These are phyloP conservation scores for Camelina sativa DNA, from an alignment of 345 rosid genomes.

Conservation along the genomic window DNA sequence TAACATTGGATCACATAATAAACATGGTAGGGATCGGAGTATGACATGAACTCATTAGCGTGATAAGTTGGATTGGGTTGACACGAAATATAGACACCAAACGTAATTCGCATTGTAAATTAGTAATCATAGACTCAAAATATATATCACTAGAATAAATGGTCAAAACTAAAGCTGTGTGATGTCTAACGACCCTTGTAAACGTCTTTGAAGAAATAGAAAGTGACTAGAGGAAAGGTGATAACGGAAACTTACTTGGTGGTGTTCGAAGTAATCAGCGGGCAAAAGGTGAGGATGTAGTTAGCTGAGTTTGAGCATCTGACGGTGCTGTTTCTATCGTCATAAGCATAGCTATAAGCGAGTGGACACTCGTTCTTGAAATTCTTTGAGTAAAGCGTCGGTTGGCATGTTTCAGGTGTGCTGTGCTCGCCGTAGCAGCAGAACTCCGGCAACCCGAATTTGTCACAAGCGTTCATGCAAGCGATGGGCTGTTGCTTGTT, in stretches of 20 bases:
- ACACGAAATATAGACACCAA: too few species aligned
- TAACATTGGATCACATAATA: too few species aligned
- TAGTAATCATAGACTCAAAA: too few species aligned
- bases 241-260: constrained; percentile 12
- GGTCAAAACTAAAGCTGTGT: constrained; percentile 2
- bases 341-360: constrained; percentile 64
- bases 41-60: too few species aligned
- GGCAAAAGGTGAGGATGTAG: constrained; percentile 45
- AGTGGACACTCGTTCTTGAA: constrained; percentile 63
- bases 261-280: not conserved
- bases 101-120: too few species aligned
- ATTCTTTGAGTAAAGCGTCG: constrained; percentile 47
- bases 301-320: constrained; percentile 44
- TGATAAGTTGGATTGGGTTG: too few species aligned
- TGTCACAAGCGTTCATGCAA: constrained; percentile 56
- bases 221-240: not conserved
- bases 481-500: constrained; percentile 41
- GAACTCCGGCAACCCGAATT: constrained; percentile 38
- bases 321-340: constrained; percentile 49
- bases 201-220: not conserved
- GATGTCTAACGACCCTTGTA: not conserved
- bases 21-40: too few species aligned
- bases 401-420: constrained; percentile 47
- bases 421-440: constrained; percentile 51
- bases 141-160: not conserved